Base-by-base conservation (phyloP, 768 basidiomycete genomes). In the Lactarius psammicola region DNA sequence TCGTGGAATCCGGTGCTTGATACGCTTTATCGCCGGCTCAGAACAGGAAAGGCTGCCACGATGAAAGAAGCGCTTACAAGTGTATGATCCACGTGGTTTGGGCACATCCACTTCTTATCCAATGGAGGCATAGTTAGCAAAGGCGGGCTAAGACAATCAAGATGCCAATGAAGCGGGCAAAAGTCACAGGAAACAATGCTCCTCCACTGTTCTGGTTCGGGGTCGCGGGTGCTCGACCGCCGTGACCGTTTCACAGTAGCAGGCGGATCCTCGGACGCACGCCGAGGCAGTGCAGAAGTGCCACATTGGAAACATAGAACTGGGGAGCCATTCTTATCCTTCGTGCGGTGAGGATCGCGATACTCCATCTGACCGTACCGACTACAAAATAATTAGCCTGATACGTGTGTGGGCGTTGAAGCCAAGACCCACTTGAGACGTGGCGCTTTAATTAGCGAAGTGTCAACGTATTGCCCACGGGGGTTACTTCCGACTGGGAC, bases 51-150 rank as follows among this genome's bases (percentile, higher is more conserved):
- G 18, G 63, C 56, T 59, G 62, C 51, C 9, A 18, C 54, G 42
- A 40, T 31, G 60, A 54, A 62, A 40, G 23, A 55, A 34, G 59
- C 8, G 80, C 93, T 76, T 74, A 96, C 95, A 66, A 92, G 75
- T 60, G 88, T 82, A 64, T 87, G 86, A 69, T 97, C 95, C n/a
- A 87, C 88, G 74, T 99, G 97, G 72, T 96, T 94, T 9, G 97
- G 97, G 76, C 97, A 99, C 95, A 96, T 97, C 95, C 96, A 99
- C 75, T 95, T 97, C 80, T 88, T 91, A 70, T 86, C 86, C 64
- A 89, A 86, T 15, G 89, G 83, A 3, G 97, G 97, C 84, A 98
- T 88, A 46, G 82, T 82, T 28, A 89, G 80, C 65, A 96, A 78
- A 9, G 97, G 97, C 18, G 96, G 97, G 71, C 93, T 89, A 33